Percentiles rank a stretch among this genome's conserved stretches.
Conservation (phyloP, 1,139 yeast species). For the Sugiyamaella paludigena region DNA sequence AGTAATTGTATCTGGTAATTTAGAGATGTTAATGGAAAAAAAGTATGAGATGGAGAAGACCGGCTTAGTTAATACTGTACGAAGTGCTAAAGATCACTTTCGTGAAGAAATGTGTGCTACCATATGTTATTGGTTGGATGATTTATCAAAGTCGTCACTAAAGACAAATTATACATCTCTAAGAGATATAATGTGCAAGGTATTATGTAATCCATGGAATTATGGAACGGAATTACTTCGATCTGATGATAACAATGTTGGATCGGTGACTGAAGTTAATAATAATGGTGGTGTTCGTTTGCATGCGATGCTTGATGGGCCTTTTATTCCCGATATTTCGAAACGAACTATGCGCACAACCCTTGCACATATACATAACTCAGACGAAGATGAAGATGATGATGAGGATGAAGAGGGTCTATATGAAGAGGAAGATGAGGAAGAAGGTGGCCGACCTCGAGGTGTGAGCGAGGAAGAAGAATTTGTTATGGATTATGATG, state of each 20-base stretch:
- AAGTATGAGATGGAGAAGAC: slow-evolving; percentile 56
- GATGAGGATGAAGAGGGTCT: slow-evolving; percentile 6
- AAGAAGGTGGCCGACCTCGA: slow-evolving; percentile 7
- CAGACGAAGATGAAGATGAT: slow-evolving; percentile 9
- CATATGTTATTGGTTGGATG: slow-evolving; percentile 62
- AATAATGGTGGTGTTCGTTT: not conserved
- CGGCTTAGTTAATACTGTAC: slow-evolving; percentile 64
- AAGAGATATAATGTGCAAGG: slow-evolving; percentile 55
- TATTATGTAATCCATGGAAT: slow-evolving; percentile 57
- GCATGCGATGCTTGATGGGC: slow-evolving; percentile 20
- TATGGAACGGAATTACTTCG: slow-evolving; percentile 23
- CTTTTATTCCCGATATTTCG: slow-evolving; percentile 23
- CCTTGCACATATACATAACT: slow-evolving; percentile 8
- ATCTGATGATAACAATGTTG: not conserved
- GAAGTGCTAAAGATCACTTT: slow-evolving; percentile 66
- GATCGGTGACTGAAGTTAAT: too few relatives aligned
- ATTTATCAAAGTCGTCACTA: slow-evolving; percentile 55
- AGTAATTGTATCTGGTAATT: slow-evolving; percentile 56
- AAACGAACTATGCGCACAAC: slow-evolving; percentile 4
- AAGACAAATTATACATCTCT: slow-evolving; percentile 49
- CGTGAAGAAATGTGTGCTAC: slow-evolving; percentile 82
- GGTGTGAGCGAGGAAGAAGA: slow-evolving; percentile 6
- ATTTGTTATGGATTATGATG: slow-evolving; percentile 5
- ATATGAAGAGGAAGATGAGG: slow-evolving; percentile 17
- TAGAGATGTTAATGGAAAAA: slow-evolving; percentile 50